These are phyloP conservation scores for Drechslerella dactyloides DNA, from an alignment of 2,329 filamentous ascomycete genomes.

Conservation along the genomic window DNA sequence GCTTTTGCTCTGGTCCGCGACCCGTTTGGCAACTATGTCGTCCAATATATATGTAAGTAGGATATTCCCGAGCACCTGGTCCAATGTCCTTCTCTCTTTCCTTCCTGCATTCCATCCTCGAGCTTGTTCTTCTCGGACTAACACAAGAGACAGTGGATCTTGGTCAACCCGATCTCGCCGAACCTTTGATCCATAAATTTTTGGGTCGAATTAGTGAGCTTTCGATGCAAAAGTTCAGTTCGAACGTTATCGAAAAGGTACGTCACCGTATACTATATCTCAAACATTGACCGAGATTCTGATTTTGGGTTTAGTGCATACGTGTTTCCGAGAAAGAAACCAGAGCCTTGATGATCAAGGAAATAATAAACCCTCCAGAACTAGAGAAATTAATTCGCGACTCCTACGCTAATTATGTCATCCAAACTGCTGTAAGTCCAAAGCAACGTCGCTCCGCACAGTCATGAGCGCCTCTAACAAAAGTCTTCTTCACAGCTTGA, in stretches of 20 bases:
- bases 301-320: constrained; percentile 65
- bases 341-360: constrained; percentile 81
- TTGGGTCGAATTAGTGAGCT: constrained; percentile 71
- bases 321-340: constrained; percentile 78
- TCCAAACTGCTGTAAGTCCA: constrained; percentile 75
- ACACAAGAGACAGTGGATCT: constrained; percentile 69
- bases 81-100: background rate
- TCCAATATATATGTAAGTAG: constrained; percentile 80
- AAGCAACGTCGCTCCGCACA: constrained; percentile 28
- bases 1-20: constrained; percentile 92
- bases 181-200: constrained; percentile 84
- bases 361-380: constrained; percentile 75
- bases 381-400: constrained; percentile 89
- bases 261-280: constrained; percentile 47
- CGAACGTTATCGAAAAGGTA: constrained; percentile 94
- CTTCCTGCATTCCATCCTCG: background rate
- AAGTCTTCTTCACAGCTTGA: constrained; percentile 64
- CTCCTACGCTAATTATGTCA: constrained; percentile 95
- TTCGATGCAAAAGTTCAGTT: constrained; percentile 98
- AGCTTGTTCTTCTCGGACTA: constrained; percentile 5
- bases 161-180: constrained; percentile 83
- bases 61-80: constrained; percentile 16
- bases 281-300: background rate
- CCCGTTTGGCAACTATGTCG: constrained; percentile 97
- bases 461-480: constrained; percentile 16